A percentile compares a stretch with the other conserved stretches of the same genome.
phyloP scores from a whole-genome alignment of 148 eudicot genomes.

The Rhododendron vialii region DNA sequence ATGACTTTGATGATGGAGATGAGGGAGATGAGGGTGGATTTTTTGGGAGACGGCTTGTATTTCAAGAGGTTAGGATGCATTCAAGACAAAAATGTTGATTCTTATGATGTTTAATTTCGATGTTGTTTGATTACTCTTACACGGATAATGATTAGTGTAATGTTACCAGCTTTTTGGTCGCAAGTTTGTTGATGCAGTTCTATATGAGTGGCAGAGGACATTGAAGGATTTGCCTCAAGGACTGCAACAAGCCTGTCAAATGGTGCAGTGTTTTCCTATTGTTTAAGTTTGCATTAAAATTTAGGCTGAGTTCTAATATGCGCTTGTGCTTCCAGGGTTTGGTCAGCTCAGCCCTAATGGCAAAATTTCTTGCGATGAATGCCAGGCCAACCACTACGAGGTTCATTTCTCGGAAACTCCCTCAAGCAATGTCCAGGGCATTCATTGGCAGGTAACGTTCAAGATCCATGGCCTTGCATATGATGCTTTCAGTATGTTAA shows the following conservation, averaged over 20 bases:
- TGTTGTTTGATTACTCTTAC: background rate
- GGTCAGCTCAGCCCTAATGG: conserved; percentile 94
- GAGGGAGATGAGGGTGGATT: conserved; percentile 94
- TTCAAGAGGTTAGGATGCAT: conserved; percentile 57
- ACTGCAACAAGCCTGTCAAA: conserved; percentile 86
- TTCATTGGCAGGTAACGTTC: conserved; percentile 80
- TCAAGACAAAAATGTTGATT: background rate
- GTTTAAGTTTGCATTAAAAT: background rate
- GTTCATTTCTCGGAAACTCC: conserved; percentile 76
- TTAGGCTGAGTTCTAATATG: conserved; percentile 15
- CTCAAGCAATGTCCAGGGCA: conserved; percentile 81
- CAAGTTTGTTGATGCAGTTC: conserved; percentile 83
- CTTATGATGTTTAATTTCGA: background rate
- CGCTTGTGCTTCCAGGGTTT: conserved; percentile 55
- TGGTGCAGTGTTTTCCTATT: conserved; percentile 35
- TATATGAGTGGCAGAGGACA: conserved; percentile 96
- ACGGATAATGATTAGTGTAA: conserved; percentile 3
- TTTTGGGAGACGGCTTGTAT: conserved; percentile 70
- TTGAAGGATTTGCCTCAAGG: conserved; percentile 95
- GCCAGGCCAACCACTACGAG: conserved; percentile 85
- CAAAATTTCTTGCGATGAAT: conserved; percentile 68
- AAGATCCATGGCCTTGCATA: background rate
- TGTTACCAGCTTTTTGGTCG: conserved; percentile 70
- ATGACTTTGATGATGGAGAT: conserved; percentile 92
- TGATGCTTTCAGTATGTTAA: background rate